These are phyloP conservation scores for Agaricus bisporus DNA, from an alignment of 768 basidiomycete species.

Conservation along the genomic window DNA sequence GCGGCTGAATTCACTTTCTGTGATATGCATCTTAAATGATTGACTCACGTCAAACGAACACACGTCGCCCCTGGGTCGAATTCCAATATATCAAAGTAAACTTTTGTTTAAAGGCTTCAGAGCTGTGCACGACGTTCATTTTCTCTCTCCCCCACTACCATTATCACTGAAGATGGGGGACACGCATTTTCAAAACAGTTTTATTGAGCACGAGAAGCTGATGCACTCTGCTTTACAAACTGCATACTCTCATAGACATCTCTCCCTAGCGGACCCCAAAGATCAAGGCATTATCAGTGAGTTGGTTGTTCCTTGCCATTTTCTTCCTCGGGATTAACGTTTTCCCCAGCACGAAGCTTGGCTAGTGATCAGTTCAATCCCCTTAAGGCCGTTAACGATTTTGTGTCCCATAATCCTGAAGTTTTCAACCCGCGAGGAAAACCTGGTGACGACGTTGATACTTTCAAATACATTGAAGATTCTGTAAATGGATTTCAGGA, in stretches of 20 bases:
- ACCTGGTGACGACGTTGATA: not conserved
- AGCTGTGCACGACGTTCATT: too few species aligned
- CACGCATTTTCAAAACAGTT: too few species aligned
- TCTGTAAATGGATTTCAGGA: slow-evolving; percentile 23
- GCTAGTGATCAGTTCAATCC: slow-evolving; percentile 4
- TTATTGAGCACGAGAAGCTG: not conserved
- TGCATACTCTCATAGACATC: slow-evolving; percentile 6
- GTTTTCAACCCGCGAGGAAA: slow-evolving; percentile 1
- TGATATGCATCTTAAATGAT: too few species aligned
- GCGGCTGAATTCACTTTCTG: too few species aligned
- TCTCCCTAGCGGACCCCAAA: not conserved
- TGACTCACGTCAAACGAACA: too few species aligned
- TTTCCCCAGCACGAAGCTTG: slow-evolving; percentile 2
- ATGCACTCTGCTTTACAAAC: slow-evolving; percentile 5
- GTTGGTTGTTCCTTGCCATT: not conserved
- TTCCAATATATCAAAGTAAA: too few species aligned
- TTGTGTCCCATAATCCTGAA: slow-evolving; percentile 11
- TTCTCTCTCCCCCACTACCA: too few species aligned
- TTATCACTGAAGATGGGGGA: too few species aligned
- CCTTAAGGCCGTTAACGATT: slow-evolving; percentile 10
- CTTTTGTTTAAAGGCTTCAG: too few species aligned
- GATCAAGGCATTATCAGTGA: slow-evolving; percentile 2
- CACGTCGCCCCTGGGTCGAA: too few species aligned
- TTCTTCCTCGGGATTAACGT: not conserved
- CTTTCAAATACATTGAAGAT: slow-evolving; percentile 22